Conservation (phyloP, 164 flowering plant species). For the Annona cherimola region DNA sequence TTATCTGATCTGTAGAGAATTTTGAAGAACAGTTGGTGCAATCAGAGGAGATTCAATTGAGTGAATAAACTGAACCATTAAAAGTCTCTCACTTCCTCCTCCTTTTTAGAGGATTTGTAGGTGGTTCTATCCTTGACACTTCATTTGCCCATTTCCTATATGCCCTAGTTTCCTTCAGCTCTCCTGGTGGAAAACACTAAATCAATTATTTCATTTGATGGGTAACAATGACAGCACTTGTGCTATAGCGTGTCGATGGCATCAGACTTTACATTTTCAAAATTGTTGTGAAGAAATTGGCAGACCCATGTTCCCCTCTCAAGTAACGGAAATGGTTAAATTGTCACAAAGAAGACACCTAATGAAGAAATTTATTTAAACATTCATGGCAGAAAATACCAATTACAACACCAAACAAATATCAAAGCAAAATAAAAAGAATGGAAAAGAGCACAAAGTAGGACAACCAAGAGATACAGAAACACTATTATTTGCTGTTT, state of each 20-base stretch:
- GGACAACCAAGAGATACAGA: too few species aligned
- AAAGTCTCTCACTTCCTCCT: conserved; percentile 43
- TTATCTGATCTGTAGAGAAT: conserved; percentile 43
- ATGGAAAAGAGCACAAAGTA: too few species aligned
- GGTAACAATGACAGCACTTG: not conserved
- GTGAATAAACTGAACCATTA: not conserved
- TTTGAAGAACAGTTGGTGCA: not conserved
- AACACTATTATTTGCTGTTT: too few species aligned
- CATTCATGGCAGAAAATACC: too few species aligned
- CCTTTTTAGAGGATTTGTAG: conserved; percentile 59
- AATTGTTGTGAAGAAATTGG: not conserved
- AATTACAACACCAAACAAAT: too few species aligned
- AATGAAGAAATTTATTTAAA: too few species aligned
- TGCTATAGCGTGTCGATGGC: not conserved
- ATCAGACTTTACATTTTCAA: not conserved
- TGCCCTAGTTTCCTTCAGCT: conserved; percentile 62
- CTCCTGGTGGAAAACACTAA: conserved; percentile 34
- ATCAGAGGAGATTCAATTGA: not conserved
- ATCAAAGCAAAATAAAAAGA: too few species aligned
- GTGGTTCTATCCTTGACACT: conserved; percentile 69
- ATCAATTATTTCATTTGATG: not conserved
- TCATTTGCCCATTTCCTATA: conserved; percentile 75
- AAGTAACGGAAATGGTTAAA: not conserved
- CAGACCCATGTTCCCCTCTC: not conserved
- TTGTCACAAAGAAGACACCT: too few species aligned